Conservation (phyloP, 768 basidiomycete species). For the Sistotremastrum suecicum region DNA sequence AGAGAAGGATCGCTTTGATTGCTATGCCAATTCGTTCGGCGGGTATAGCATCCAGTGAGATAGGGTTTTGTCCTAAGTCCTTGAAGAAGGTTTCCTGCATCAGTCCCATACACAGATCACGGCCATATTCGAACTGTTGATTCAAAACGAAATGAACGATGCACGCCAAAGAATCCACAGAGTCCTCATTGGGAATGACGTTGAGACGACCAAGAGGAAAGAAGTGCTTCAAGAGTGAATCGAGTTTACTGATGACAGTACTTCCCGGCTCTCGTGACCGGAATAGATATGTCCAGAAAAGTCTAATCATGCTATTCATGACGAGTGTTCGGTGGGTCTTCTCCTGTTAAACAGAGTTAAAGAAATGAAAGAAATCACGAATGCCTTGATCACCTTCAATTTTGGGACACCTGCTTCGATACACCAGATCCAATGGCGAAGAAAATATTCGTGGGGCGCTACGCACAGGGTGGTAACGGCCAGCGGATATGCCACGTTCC, state of each 20-base stretch:
- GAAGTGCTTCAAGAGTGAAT: slow-evolving; percentile 58
- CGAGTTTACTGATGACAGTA: slow-evolving; percentile 67
- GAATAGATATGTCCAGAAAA: slow-evolving; percentile 93
- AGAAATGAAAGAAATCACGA: background rate
- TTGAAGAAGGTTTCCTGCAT: slow-evolving; percentile 53
- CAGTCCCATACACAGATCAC: slow-evolving; percentile 67
- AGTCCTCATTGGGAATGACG: slow-evolving; percentile 58
- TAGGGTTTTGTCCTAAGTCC: slow-evolving; percentile 8
- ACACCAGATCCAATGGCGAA: slow-evolving; percentile 65
- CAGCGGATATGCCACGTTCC: slow-evolving; percentile 76
- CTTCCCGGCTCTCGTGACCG: slow-evolving; percentile 79
- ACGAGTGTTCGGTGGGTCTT: slow-evolving; percentile 53
- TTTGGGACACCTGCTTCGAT: slow-evolving; percentile 63
- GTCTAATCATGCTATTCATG: slow-evolving; percentile 68
- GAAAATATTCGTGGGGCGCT: slow-evolving; percentile 72
- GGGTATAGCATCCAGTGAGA: slow-evolving; percentile 25
- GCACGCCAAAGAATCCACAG: slow-evolving; percentile 61
- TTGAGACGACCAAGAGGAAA: slow-evolving; percentile 57
- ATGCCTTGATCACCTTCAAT: slow-evolving; percentile 46
- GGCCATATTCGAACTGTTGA: slow-evolving; percentile 74
- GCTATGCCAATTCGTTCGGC: slow-evolving; percentile 66
- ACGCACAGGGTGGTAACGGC: slow-evolving; percentile 76
- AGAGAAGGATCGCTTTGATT: slow-evolving; percentile 62
- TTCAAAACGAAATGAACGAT: slow-evolving; percentile 73
- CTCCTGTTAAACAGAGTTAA: slow-evolving; percentile 37